phyloP scores from a whole-genome alignment of 2,329 filamentous ascomycete genomes.

The Scopulariopsis brevicaulis region DNA sequence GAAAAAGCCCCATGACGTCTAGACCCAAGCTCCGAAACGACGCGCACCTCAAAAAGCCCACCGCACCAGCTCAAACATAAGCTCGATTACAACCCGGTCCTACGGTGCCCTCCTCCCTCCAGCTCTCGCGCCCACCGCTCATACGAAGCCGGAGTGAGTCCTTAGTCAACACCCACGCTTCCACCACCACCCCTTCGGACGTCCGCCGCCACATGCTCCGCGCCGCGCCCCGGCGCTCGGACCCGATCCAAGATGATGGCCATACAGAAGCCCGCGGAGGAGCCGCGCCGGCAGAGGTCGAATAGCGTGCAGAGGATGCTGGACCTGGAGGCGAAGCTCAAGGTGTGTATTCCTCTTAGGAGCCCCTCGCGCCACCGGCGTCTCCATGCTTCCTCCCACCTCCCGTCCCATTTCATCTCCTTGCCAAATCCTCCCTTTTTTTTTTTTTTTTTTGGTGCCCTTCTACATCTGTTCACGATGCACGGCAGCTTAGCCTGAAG shows the following conservation, averaged over 20 bases:
- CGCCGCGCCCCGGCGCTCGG: neutral
- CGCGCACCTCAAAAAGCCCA: too few relatives aligned
- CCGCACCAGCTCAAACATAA: too few relatives aligned
- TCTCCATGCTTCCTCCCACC: neutral
- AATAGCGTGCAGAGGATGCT: slow-evolving; percentile 4
- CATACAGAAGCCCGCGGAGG: neutral
- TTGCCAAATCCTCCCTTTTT: neutral
- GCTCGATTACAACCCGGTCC: too few relatives aligned
- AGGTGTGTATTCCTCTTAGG: neutral
- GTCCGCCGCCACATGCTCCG: slow-evolving; percentile 1
- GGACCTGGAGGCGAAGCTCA: slow-evolving; percentile 3
- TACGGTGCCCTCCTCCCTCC: too few relatives aligned
- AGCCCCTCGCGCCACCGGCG: neutral
- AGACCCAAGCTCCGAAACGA: too few relatives aligned
- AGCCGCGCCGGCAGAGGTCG: slow-evolving; percentile 1
- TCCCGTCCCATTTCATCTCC: neutral
- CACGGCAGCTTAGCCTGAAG: neutral
- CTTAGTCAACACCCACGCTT: neutral
- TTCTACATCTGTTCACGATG: neutral
- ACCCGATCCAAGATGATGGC: neutral
- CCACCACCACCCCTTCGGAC: neutral
- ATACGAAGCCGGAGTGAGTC: neutral
- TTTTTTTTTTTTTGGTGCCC: neutral
- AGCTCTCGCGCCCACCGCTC: neutral
- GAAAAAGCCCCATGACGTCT: too few relatives aligned